phyloP scores from a whole-genome alignment of 768 basidiomycete genomes.

The Tulasnella calospora region DNA sequence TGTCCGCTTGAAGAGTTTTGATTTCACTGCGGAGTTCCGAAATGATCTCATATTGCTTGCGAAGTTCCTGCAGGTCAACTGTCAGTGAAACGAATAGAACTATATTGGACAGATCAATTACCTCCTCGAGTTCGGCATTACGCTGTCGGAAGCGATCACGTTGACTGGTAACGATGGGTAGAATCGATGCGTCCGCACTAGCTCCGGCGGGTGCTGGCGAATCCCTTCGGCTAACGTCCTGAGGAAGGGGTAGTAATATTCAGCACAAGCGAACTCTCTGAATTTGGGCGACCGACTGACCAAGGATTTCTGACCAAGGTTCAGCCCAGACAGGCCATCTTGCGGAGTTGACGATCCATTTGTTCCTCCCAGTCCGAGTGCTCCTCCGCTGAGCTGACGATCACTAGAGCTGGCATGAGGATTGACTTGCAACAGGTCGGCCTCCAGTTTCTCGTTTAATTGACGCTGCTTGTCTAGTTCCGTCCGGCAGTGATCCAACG shows the following conservation, averaged over 20 bases:
- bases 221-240: slow-evolving; percentile 13
- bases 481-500: slow-evolving; percentile 52
- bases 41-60: slow-evolving; percentile 91
- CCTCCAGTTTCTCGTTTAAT: slow-evolving; percentile 88
- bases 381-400: slow-evolving; percentile 34
- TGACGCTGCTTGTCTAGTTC: slow-evolving; percentile 73
- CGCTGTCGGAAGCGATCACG: slow-evolving; percentile 96
- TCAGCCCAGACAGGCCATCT: slow-evolving; percentile 69
- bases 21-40: slow-evolving; percentile 90
- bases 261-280: not conserved
- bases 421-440: slow-evolving; percentile 79
- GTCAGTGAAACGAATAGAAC: slow-evolving; percentile 2
- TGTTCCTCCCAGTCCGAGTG: slow-evolving; percentile 28
- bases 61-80: slow-evolving; percentile 60
- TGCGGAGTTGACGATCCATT: slow-evolving; percentile 21
- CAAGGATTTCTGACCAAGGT: slow-evolving; percentile 54
- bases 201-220: slow-evolving; percentile 56
- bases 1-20: slow-evolving; percentile 88
- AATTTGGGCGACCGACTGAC: slow-evolving; percentile 36
- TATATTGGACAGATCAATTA: slow-evolving; percentile 33
- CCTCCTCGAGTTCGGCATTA: slow-evolving; percentile 95
- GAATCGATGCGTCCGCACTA: slow-evolving; percentile 83
- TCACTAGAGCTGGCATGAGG: slow-evolving; percentile 39
- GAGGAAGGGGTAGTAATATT: not conserved
- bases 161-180: slow-evolving; percentile 98